These are phyloP conservation scores for Monosporozyma aquatica DNA, from an alignment of 805 yeast species.

Conservation along the genomic window DNA sequence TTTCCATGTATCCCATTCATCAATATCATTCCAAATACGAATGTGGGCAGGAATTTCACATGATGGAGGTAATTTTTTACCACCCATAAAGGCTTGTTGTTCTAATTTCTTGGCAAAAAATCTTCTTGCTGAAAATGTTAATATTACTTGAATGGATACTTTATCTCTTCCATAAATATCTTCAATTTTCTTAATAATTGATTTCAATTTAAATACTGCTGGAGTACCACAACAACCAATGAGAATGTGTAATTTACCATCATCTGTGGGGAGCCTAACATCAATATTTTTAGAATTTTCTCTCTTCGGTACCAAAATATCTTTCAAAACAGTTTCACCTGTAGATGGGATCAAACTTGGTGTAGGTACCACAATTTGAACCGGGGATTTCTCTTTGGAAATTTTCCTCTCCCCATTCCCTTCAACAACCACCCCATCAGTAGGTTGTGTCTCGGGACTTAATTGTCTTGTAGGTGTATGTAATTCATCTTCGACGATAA, in stretches of 20 bases:
- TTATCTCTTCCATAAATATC: constrained; percentile 67
- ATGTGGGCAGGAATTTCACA: constrained; percentile 57
- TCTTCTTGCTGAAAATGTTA: constrained; percentile 80
- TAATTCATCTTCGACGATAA: constrained; percentile 32
- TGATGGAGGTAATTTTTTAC: constrained; percentile 34
- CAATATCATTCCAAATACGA: constrained; percentile 84
- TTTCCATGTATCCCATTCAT: constrained; percentile 91
- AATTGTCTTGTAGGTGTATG: constrained; percentile 19
- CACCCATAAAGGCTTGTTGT: background rate
- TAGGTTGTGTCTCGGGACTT: constrained; percentile 5
- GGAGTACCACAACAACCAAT: constrained; percentile 86
- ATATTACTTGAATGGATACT: constrained; percentile 74
- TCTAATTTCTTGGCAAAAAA: constrained; percentile 32
- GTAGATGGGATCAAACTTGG: background rate
- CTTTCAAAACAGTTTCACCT: background rate
- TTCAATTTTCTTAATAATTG: constrained; percentile 70
- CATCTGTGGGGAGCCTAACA: constrained; percentile 65
- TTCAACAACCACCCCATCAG: too few relatives aligned
- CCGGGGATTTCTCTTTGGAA: too few relatives aligned
- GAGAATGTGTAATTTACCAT: constrained; percentile 77
- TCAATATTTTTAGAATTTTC: constrained; percentile 44
- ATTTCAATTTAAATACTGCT: constrained; percentile 71
- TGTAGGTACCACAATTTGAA: background rate
- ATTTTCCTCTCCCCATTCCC: too few relatives aligned
- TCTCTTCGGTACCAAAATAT: constrained; percentile 24